Conservation (phyloP, 1,284 basidiomycete species). For the Papiliotrema terrestris region DNA sequence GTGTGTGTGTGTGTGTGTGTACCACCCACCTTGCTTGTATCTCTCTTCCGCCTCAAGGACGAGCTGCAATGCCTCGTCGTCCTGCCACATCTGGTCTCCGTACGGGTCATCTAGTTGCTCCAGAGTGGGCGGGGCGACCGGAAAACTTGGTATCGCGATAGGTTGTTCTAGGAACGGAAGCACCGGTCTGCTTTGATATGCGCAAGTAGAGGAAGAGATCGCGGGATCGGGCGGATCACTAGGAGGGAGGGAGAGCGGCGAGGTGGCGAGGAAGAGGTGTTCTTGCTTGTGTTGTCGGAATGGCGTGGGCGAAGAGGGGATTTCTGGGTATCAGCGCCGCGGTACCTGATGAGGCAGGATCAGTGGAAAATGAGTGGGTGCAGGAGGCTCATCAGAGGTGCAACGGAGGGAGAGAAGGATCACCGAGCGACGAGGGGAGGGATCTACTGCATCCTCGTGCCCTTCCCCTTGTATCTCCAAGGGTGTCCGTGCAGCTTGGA, state of each 20-base stretch:
- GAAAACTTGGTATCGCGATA: background rate
- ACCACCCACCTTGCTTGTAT: background rate
- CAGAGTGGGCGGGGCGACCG: background rate
- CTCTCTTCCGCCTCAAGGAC: background rate
- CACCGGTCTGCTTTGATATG: background rate
- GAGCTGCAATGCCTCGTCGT: constrained; percentile 1
- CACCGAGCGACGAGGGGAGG: no score
- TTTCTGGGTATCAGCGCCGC: no score
- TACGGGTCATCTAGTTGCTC: background rate
- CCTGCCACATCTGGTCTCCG: constrained; percentile 2
- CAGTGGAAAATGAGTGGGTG: no score
- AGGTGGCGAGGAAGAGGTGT: background rate
- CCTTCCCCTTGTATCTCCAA: no score
- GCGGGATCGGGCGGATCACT: background rate
- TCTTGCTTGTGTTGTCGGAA: no score
- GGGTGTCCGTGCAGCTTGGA: no score
- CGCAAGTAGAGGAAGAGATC: background rate
- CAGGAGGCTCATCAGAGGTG: no score
- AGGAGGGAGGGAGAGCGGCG: background rate
- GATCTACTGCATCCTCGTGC: no score
- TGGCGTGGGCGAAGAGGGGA: no score
- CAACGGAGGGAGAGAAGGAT: no score
- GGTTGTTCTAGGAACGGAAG: background rate
- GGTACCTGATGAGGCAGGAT: no score
- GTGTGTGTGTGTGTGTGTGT: no score